Percentiles rank a stretch among this genome's conserved stretches.
These are phyloP conservation scores for Thraustochytrium striatum DNA, from an alignment of 352 stramenopile genomes.

Conservation along the genomic window DNA sequence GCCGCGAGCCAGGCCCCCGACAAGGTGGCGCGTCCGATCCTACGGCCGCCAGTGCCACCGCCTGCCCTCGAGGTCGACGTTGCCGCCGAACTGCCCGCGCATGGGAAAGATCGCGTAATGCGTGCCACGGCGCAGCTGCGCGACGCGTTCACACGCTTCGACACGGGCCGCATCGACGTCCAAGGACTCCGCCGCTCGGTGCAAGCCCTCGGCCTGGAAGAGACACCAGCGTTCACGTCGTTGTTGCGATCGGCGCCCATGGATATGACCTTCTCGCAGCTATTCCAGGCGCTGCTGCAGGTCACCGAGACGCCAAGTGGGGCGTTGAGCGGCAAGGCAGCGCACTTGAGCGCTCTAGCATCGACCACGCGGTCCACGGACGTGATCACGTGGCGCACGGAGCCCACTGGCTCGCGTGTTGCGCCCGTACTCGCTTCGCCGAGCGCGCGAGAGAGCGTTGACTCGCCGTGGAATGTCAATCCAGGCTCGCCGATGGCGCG, in stretches of 20 bases:
- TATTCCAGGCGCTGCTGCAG: slow-evolving; percentile 21
- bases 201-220: not conserved
- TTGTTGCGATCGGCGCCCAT: not conserved
- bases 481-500: not conserved
- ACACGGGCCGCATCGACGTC: not conserved
- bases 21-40: not conserved
- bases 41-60: not conserved
- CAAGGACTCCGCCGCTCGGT: not conserved
- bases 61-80: not conserved
- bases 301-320: not conserved
- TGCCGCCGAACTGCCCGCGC: not conserved
- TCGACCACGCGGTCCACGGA: not conserved
- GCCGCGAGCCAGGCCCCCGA: not conserved
- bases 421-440: not conserved
- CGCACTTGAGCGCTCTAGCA: not conserved
- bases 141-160: not conserved
- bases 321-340: not conserved
- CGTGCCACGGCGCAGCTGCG: not conserved
- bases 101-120: slow-evolving; percentile 25
- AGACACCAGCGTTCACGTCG: not conserved
- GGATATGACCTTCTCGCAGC: slow-evolving; percentile 38
- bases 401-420: not conserved
- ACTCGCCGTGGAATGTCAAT: slow-evolving; percentile 9
- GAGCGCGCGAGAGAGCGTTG: slow-evolving; percentile 5
- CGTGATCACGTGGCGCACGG: slow-evolving; percentile 5